phyloP scores from a whole-genome alignment of 768 basidiomycete species.

The Cantharellus cinnabarinus region DNA sequence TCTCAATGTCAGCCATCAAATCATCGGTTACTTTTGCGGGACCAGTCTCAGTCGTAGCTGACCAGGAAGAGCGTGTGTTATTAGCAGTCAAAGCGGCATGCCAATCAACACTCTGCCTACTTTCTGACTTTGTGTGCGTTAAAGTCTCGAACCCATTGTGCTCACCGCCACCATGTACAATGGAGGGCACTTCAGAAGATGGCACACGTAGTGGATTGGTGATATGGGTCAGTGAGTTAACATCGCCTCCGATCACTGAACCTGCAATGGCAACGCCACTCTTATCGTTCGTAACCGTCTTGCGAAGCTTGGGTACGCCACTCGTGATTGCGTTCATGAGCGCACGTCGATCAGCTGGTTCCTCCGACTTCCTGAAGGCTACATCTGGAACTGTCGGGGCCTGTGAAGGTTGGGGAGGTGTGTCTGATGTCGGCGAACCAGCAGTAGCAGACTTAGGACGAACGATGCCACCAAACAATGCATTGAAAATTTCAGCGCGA shows the following conservation, averaged over 20 bases:
- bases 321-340: slow-evolving; percentile 72
- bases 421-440: slow-evolving; percentile 16
- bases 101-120: slow-evolving; percentile 79
- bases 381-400: slow-evolving; percentile 5
- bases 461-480: slow-evolving; percentile 40
- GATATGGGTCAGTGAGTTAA: slow-evolving; percentile 49
- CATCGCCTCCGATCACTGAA: slow-evolving; percentile 49
- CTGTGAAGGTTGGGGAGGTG: slow-evolving; percentile 16
- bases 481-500: slow-evolving; percentile 52
- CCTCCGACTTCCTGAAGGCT: slow-evolving; percentile 15
- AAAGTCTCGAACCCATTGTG: too few species aligned
- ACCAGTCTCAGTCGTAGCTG: slow-evolving; percentile 21
- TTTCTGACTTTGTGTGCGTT: slow-evolving; percentile 16
- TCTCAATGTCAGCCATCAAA: slow-evolving; percentile 52
- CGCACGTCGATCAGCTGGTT: slow-evolving; percentile 29
- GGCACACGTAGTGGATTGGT: slow-evolving; percentile 15
- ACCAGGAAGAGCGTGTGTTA: slow-evolving; percentile 7
- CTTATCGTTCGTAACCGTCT: slow-evolving; percentile 67
- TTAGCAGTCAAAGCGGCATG: slow-evolving; percentile 73
- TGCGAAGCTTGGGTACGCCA: slow-evolving; percentile 33
- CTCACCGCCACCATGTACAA: not conserved
- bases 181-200: slow-evolving; percentile 5
- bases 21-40: slow-evolving; percentile 17
- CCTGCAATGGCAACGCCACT: slow-evolving; percentile 52
- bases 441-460: slow-evolving; percentile 1